A percentile compares a stretch with the other conserved stretches of the same genome.
These are phyloP conservation scores for Incumbomyces delicatus DNA, from an alignment of 2,329 filamentous ascomycete genomes.

Conservation along the genomic window DNA sequence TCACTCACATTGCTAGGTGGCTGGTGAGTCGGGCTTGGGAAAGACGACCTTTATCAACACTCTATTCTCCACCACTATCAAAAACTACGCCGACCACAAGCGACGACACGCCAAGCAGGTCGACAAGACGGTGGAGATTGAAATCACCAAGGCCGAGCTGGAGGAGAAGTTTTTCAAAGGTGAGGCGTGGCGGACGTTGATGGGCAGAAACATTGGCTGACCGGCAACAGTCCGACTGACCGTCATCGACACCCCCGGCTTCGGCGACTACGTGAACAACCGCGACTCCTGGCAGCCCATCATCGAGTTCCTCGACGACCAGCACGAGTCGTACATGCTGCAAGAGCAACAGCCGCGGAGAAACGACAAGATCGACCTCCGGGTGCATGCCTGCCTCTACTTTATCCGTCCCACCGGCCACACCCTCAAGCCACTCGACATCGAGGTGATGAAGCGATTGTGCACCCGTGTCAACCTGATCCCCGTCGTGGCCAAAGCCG, in stretches of 20 bases:
- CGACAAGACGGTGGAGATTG: constrained; percentile 99
- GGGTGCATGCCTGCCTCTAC: constrained; percentile 96
- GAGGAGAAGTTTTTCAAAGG: constrained; percentile 99
- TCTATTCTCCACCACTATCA: constrained; percentile 99
- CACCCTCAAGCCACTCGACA: constrained; percentile 95
- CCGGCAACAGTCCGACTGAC: constrained; percentile 71
- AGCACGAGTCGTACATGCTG: constrained; percentile 99
- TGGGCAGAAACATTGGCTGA: constrained; percentile 1
- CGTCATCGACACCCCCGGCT: constrained; percentile 97
- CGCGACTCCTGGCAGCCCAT: constrained; percentile 99
- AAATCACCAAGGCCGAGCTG: constrained; percentile 98
- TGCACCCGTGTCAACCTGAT: constrained; percentile 98
- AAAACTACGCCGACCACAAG: constrained; percentile 99
- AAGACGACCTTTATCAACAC: constrained; percentile 99
- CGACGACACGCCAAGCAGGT: constrained; percentile 98
- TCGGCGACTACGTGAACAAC: constrained; percentile 99
- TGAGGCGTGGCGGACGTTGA: constrained; percentile 31
- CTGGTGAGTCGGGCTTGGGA: constrained; percentile 94
- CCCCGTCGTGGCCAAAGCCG: constrained; percentile 95
- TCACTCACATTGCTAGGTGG: constrained; percentile 53
- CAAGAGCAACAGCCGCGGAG: constrained; percentile 99
- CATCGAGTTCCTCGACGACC: constrained; percentile 98
- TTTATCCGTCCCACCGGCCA: constrained; percentile 98
- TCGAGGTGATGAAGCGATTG: constrained; percentile 99
- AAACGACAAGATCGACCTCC: constrained; percentile 97